phyloP scores from a whole-genome alignment of 164 flowering plant genomes.

The Macadamia tetraphylla region DNA sequence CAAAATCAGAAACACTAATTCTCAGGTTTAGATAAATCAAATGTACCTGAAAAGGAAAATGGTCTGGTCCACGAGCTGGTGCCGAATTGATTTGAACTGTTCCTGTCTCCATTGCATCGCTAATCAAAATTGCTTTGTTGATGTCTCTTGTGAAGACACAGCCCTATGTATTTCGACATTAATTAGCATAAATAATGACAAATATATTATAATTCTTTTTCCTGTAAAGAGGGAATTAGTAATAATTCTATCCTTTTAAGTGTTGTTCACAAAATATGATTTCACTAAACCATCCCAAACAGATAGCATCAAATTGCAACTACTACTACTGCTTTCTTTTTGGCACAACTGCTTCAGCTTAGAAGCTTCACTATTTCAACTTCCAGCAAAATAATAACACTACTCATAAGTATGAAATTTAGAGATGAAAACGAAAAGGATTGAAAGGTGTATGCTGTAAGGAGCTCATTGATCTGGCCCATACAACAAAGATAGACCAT shows the following conservation, averaged over 20 bases:
- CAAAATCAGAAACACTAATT: background rate
- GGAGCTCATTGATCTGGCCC: too few species aligned
- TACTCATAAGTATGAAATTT: background rate
- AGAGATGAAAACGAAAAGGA: background rate
- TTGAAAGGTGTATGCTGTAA: too few species aligned
- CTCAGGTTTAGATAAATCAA: background rate
- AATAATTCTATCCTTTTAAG: too few species aligned
- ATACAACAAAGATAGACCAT: too few species aligned
- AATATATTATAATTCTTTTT: background rate
- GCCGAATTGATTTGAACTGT: conserved; percentile 98
- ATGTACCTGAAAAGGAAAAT: conserved; percentile 94
- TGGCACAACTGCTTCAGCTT: background rate
- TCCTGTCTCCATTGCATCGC: conserved; percentile 98
- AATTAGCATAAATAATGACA: background rate
- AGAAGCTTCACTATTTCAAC: background rate
- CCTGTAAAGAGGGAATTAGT: too few species aligned
- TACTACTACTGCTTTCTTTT: background rate
- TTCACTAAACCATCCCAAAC: background rate
- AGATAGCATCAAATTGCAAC: too few species aligned
- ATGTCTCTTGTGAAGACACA: conserved; percentile 93
- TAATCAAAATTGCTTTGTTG: conserved; percentile 91
- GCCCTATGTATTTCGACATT: conserved; percentile 41
- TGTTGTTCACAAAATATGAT: background rate
- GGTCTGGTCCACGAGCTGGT: conserved; percentile 99
- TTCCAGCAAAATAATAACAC: background rate